Percentiles rank a stretch among this genome's conserved stretches.
Evolutionary conservation across 345 rosid species (phyloP).

Genomic region (Populus davidiana): DNA sequence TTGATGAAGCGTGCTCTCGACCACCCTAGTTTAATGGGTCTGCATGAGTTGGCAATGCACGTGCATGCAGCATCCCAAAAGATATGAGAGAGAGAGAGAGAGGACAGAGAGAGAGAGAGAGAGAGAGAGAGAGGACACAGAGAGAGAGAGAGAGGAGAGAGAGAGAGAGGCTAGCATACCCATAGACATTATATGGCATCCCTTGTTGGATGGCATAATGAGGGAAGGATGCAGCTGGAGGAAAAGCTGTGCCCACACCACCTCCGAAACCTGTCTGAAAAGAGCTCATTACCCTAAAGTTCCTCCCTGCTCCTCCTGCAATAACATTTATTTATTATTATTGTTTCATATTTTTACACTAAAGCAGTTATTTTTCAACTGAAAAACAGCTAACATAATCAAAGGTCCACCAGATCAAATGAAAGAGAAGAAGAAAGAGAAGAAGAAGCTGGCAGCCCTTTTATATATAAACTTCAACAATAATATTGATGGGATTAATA

Average conservation of each 20-base stretch:
- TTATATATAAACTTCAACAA: not conserved
- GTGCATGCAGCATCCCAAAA: constrained; percentile 27
- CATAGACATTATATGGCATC: constrained; percentile 75
- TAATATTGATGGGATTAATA: not conserved
- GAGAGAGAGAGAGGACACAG: not conserved
- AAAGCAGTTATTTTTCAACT: not conserved
- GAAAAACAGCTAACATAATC: not conserved
- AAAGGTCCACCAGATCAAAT: not conserved
- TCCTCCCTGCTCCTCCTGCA: constrained; percentile 56
- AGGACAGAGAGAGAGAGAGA: not conserved
- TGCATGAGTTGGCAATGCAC: constrained; percentile 55
- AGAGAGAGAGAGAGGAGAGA: not conserved
- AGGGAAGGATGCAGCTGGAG: constrained; percentile 75
- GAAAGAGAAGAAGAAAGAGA: too few species aligned
- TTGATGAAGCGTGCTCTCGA: constrained; percentile 21
- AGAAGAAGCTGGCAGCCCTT: too few species aligned
- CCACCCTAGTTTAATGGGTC: constrained; percentile 22
- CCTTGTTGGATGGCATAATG: constrained; percentile 87
- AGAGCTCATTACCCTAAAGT: constrained; percentile 63
- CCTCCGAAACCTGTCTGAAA: constrained; percentile 75
- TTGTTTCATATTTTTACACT: not conserved
- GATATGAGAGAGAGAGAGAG: not conserved
- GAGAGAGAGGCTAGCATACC: constrained; percentile 3
- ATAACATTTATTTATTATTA: not conserved
- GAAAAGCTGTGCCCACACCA: constrained; percentile 56